Conservation (phyloP, 805 yeast genomes). For the Candida silvatica region DNA sequence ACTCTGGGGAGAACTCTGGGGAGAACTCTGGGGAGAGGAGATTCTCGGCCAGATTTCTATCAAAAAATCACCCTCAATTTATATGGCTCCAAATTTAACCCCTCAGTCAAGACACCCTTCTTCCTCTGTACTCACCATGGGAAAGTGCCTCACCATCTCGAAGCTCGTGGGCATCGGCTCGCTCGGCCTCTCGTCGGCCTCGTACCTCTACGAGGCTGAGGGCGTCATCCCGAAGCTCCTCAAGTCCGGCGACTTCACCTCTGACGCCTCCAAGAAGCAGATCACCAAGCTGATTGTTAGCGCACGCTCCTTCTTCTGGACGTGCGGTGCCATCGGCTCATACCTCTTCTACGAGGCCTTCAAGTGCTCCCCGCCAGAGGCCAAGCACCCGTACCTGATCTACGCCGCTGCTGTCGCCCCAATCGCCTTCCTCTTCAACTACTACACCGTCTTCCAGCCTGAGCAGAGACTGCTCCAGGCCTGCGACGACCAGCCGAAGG, state of each 20-base stretch:
- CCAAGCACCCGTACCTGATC: conserved; percentile 66
- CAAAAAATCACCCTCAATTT: too few relatives aligned
- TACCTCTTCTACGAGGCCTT: conserved; percentile 48
- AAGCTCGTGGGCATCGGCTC: conserved; percentile 61
- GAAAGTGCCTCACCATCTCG: conserved; percentile 45
- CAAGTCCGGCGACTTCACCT: conserved; percentile 5
- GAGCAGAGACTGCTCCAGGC: conserved; percentile 20
- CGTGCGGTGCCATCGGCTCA: conserved; percentile 40
- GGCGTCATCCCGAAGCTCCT: conserved; percentile 14
- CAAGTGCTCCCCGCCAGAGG: conserved; percentile 41
- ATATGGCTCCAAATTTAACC: too few relatives aligned
- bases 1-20: too few relatives aligned
- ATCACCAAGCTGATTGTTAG: conserved; percentile 9
- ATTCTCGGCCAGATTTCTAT: too few relatives aligned
- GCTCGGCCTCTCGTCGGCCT: conserved; percentile 55
- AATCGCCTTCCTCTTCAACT: conserved; percentile 26
- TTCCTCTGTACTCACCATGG: too few relatives aligned
- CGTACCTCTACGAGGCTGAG: conserved; percentile 26
- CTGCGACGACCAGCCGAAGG: conserved; percentile 7
- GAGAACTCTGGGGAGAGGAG: too few relatives aligned
- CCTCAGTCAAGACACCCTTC: too few relatives aligned
- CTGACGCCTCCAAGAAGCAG: conserved; percentile 8
- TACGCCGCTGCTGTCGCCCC: conserved; percentile 55
- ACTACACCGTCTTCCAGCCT: conserved; percentile 15
- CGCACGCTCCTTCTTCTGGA: conserved; percentile 20